Conservation (phyloP, 2,329 filamentous ascomycete genomes). For the Annulohypoxylon truncatum region DNA sequence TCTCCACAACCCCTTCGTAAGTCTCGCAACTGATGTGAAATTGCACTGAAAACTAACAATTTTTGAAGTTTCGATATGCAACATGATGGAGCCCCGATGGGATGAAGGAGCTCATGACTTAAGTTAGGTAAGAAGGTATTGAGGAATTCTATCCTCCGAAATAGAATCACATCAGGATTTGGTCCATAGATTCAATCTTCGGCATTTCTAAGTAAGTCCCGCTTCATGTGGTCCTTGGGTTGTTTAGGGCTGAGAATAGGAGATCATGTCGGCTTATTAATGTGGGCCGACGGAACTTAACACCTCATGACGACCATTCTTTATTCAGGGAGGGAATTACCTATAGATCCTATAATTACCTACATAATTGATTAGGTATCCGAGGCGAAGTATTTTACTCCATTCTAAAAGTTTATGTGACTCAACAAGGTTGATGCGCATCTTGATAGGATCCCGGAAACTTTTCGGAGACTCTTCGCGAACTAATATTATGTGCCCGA, state of each 20-base stretch:
- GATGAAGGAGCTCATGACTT: not conserved
- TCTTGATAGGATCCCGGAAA: constrained; percentile 5
- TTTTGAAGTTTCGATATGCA: constrained; percentile 21
- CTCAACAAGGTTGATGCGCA: not conserved
- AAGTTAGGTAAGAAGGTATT: too few species aligned
- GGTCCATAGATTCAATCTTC: too few species aligned
- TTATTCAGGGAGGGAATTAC: not conserved
- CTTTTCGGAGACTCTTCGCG: constrained; percentile 20
- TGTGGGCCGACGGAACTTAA: not conserved
- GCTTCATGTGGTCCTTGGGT: too few species aligned
- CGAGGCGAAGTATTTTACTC: not conserved
- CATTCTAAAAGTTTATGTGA: not conserved
- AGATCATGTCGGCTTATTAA: too few species aligned
- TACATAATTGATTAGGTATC: not conserved
- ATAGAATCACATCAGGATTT: too few species aligned
- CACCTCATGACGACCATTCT: not conserved
- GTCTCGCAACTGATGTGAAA: constrained; percentile 1
- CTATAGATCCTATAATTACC: too few species aligned
- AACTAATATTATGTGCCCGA: constrained; percentile 16
- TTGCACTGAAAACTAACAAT: not conserved
- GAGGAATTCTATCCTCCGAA: too few species aligned
- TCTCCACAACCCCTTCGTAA: constrained; percentile 53
- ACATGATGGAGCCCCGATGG: not conserved
- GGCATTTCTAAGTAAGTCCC: too few species aligned
- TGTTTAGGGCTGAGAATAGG: too few species aligned